These are phyloP conservation scores for Inga oerstediana DNA, from an alignment of 306 rosid genomes.

Conservation along the genomic window DNA sequence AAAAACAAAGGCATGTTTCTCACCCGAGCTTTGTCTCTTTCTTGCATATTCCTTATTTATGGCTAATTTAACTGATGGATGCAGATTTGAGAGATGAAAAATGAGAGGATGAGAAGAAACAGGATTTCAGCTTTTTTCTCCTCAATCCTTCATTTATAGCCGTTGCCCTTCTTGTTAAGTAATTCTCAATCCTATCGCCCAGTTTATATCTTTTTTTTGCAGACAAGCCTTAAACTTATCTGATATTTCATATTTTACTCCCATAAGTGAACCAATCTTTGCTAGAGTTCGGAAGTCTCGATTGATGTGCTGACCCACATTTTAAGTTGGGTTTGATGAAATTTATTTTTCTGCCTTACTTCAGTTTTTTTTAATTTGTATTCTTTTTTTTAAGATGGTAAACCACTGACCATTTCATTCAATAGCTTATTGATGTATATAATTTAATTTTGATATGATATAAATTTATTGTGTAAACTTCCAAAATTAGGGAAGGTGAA, in stretches of 20 bases:
- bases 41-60: slow-evolving; percentile 16
- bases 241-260: neutral
- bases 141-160: slow-evolving; percentile 13
- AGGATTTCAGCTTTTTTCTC: neutral
- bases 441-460: neutral
- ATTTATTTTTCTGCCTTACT: too few species aligned
- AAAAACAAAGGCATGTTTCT: slow-evolving; percentile 31
- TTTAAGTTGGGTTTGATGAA: neutral
- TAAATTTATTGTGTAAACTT: neutral
- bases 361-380: neutral
- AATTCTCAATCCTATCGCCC: neutral
- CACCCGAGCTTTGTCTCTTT: slow-evolving; percentile 20
- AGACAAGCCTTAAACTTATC: neutral
- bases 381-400: too few species aligned
- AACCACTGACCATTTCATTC: too few species aligned
- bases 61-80: neutral
- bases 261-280: neutral
- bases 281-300: neutral
- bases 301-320: neutral
- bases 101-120: neutral
- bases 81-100: neutral
- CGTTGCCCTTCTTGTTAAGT: slow-evolving; percentile 14
- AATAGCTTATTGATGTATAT: too few species aligned
- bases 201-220: neutral
- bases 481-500: neutral